These are phyloP conservation scores for Rosellinia necatrix DNA, from an alignment of 2,329 filamentous ascomycete species.

Conservation along the genomic window DNA sequence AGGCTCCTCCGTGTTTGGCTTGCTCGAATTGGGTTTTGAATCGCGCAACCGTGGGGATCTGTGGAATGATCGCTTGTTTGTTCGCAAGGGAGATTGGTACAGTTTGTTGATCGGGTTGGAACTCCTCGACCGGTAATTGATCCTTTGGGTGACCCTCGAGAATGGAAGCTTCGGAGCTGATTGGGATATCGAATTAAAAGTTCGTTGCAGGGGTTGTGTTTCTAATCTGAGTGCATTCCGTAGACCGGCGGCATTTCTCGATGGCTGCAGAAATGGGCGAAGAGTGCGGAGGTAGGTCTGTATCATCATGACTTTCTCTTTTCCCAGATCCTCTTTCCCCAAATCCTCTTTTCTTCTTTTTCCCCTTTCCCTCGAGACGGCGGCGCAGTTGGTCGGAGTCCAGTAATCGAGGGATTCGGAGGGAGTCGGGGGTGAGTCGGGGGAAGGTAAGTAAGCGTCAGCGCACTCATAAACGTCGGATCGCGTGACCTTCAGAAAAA, in stretches of 20 bases:
- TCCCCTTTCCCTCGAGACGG: slow-evolving; percentile 3
- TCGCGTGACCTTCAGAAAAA: slow-evolving; percentile 12
- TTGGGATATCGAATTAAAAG: slow-evolving; percentile 28
- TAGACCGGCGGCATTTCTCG: slow-evolving; percentile 21
- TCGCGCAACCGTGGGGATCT: slow-evolving; percentile 34
- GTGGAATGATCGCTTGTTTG: slow-evolving; percentile 35
- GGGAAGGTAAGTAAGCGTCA: neutral
- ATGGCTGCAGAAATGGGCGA: slow-evolving; percentile 21
- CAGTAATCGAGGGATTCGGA: neutral
- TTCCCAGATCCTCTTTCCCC: too few species aligned
- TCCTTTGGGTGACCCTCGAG: slow-evolving; percentile 16
- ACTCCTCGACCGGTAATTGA: slow-evolving; percentile 24
- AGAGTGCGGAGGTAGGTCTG: slow-evolving; percentile 22
- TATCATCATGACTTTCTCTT: slow-evolving; percentile 23
- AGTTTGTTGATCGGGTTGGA: slow-evolving; percentile 17
- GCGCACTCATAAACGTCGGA: neutral
- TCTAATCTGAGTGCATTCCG: slow-evolving; percentile 27
- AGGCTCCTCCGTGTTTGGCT: slow-evolving; percentile 26
- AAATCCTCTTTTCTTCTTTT: too few species aligned
- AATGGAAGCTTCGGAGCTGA: slow-evolving; percentile 5
- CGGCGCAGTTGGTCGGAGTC: neutral
- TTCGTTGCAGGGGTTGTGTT: slow-evolving; percentile 25
- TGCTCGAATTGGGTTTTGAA: slow-evolving; percentile 31
- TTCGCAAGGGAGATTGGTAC: slow-evolving; percentile 24
- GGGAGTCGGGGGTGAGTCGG: neutral